phyloP scores from a whole-genome alignment of 2,329 filamentous ascomycete genomes.

The Colletotrichum camelliae region DNA sequence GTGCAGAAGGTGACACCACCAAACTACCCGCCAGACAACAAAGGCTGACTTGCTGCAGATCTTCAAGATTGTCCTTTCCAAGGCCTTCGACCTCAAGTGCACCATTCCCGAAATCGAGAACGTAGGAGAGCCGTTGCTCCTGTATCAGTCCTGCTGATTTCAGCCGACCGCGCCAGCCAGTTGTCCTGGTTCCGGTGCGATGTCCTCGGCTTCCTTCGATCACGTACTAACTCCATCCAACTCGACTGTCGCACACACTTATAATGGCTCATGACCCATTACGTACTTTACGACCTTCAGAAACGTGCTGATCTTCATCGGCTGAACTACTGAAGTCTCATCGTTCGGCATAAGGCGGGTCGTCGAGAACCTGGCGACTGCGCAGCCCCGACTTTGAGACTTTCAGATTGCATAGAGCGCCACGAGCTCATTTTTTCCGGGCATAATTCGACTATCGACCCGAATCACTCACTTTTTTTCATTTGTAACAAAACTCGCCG shows the following conservation, averaged over 20 bases:
- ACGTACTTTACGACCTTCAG: slow-evolving; percentile 22
- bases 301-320: slow-evolving; percentile 11
- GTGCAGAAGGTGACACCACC: slow-evolving; percentile 82
- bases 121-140: slow-evolving; percentile 90
- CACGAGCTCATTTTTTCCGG: background rate
- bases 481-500: slow-evolving; percentile 15
- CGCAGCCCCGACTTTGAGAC: background rate
- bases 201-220: background rate
- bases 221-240: background rate
- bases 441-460: slow-evolving; percentile 2
- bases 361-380: background rate
- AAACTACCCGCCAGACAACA: background rate
- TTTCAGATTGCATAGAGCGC: slow-evolving; percentile 6
- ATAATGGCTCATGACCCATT: slow-evolving; percentile 25
- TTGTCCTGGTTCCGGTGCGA: background rate
- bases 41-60: slow-evolving; percentile 64
- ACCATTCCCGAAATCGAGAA: slow-evolving; percentile 99
- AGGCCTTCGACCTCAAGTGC: slow-evolving; percentile 98
- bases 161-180: background rate
- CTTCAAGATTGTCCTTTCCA: slow-evolving; percentile 99
- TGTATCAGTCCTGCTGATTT: slow-evolving; percentile 74
- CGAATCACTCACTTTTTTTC: slow-evolving; percentile 4
- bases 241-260: slow-evolving; percentile 3
- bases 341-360: background rate
- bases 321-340: slow-evolving; percentile 1